Conservation (phyloP, 352 stramenopile species). For the Phytophthora fragariaefolia region DNA sequence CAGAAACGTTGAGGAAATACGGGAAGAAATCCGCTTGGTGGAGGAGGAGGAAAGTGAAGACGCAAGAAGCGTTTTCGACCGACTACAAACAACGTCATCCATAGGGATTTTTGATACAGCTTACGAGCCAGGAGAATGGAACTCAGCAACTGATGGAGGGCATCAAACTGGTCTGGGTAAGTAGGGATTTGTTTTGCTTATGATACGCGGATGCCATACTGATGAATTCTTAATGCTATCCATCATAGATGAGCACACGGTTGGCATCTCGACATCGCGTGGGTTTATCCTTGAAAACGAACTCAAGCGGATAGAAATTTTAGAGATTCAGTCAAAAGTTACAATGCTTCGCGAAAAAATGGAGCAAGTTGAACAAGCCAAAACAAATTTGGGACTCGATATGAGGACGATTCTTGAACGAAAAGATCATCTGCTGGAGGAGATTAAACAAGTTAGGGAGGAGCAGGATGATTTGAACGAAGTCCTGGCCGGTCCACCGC, state of each 20-base stretch:
- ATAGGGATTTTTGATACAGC: conserved; percentile 67
- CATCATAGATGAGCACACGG: conserved; percentile 60
- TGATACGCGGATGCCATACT: too few relatives aligned
- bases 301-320: conserved; percentile 45
- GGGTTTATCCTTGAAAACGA: conserved; percentile 62
- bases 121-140: conserved; percentile 59
- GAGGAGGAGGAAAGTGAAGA: conserved; percentile 44
- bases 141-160: conserved; percentile 54
- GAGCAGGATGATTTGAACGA: conserved; percentile 61
- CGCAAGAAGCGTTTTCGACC: conserved; percentile 23
- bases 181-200: conserved; percentile 12
- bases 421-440: conserved; percentile 51
- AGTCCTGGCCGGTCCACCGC: conserved; percentile 59
- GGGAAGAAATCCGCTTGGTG: conserved; percentile 43
- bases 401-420: conserved; percentile 53
- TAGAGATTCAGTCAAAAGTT: conserved; percentile 67
- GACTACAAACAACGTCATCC: conserved; percentile 42
- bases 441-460: conserved; percentile 54
- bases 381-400: conserved; percentile 47
- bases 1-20: conserved; percentile 36
- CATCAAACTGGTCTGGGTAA: conserved; percentile 58
- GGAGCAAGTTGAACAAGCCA: conserved; percentile 49
- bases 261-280: conserved; percentile 49
- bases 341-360: conserved; percentile 60
- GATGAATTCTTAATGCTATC: conserved; percentile 8